phyloP scores from a whole-genome alignment of 495 filamentous ascomycete genomes.

The Aspergillus leporis region DNA sequence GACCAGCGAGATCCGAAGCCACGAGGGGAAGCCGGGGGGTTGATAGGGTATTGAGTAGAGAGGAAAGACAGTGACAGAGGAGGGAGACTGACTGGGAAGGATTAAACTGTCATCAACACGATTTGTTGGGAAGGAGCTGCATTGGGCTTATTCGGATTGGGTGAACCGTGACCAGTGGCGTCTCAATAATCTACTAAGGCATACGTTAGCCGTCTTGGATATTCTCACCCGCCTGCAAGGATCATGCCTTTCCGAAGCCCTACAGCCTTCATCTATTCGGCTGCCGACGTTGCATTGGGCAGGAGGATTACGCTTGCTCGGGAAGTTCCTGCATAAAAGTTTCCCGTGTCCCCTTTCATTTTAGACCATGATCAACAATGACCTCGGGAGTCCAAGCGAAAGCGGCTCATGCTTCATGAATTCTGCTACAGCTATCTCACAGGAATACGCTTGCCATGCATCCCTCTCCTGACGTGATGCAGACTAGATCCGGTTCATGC shows the following conservation, averaged over 20 bases:
- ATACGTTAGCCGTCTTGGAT: not conserved
- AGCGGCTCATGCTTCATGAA: not conserved
- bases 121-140: not conserved
- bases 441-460: not conserved
- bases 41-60: slow-evolving; percentile 1
- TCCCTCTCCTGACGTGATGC: not conserved
- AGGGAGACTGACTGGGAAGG: not conserved
- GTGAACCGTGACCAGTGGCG: not conserved
- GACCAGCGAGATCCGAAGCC: not conserved
- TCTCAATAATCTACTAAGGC: not conserved
- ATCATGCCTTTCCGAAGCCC: too few relatives aligned
- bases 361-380: not conserved
- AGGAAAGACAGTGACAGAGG: not conserved
- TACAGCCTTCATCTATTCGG: not conserved
- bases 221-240: too few relatives aligned
- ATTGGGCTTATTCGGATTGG: not conserved
- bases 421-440: not conserved
- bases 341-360: not conserved
- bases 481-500: not conserved
- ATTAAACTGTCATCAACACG: too few relatives aligned
- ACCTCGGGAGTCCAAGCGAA: not conserved
- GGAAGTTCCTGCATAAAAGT: not conserved
- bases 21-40: not conserved
- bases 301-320: not conserved
- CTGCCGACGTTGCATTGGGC: not conserved